Evolutionary conservation across 495 filamentous ascomycete species (phyloP).

Genomic region (Trichoderma virens): DNA sequence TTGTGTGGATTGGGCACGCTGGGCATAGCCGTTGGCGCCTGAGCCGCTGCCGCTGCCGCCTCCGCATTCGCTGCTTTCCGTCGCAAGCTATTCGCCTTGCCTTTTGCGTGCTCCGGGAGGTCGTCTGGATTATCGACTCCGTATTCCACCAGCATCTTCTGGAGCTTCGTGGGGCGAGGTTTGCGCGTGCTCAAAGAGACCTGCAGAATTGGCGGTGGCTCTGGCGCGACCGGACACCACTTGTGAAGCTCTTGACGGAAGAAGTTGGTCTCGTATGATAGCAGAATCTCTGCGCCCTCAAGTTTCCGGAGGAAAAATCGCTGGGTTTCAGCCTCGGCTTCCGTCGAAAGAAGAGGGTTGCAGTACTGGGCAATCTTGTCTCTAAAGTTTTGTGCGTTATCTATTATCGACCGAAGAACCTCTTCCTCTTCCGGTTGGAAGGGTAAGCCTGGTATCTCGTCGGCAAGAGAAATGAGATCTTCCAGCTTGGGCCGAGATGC

Average conservation of each 20-base stretch:
- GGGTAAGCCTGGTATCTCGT: constrained; percentile 71
- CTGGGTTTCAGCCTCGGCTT: constrained; percentile 78
- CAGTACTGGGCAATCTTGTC: constrained; percentile 73
- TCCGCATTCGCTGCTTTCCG: constrained; percentile 47
- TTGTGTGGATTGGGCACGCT: background rate
- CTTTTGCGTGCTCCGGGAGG: constrained; percentile 69
- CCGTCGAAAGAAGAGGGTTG: constrained; percentile 70
- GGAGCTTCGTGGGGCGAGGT: constrained; percentile 92
- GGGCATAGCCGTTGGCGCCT: background rate
- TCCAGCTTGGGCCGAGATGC: constrained; percentile 93
- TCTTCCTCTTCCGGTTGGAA: constrained; percentile 97
- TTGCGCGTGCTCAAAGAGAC: constrained; percentile 90
- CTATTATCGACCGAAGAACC: constrained; percentile 72
- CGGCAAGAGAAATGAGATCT: constrained; percentile 80
- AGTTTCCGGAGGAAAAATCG: constrained; percentile 99
- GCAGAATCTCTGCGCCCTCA: constrained; percentile 90
- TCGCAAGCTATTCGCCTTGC: constrained; percentile 61
- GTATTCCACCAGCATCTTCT: constrained; percentile 85
- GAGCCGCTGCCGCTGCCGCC: constrained; percentile 26
- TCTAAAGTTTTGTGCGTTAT: constrained; percentile 75
- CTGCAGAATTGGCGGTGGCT: constrained; percentile 74
- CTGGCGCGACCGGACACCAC: constrained; percentile 86
- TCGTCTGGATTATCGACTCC: constrained; percentile 84
- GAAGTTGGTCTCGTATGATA: constrained; percentile 92
- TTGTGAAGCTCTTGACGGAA: constrained; percentile 94